Conservation (phyloP, 2,329 filamentous ascomycete species). For the Hortaea werneckii region DNA sequence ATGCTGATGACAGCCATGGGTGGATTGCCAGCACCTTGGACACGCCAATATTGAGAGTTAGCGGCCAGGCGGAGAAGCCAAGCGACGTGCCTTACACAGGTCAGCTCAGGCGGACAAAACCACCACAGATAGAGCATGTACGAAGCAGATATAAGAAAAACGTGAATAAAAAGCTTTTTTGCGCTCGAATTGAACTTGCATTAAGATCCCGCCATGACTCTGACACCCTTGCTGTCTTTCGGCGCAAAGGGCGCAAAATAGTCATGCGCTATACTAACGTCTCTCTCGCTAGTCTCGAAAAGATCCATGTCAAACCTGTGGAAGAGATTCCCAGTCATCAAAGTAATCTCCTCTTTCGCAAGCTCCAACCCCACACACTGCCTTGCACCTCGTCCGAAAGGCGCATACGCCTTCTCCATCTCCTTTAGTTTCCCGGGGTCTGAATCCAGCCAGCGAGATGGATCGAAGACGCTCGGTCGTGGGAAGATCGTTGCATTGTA, state of each 20-base stretch:
- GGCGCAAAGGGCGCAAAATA: conserved; percentile 1
- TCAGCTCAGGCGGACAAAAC: too few relatives aligned
- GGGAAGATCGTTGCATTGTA: conserved; percentile 24
- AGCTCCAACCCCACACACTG: conserved; percentile 23
- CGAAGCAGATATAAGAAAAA: too few relatives aligned
- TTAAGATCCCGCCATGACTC: neutral
- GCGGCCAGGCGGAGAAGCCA: too few relatives aligned
- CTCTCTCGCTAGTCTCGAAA: conserved; percentile 12
- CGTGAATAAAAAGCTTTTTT: too few relatives aligned
- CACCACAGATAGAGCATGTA: too few relatives aligned
- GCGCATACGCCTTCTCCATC: conserved; percentile 22
- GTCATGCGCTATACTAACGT: conserved; percentile 8
- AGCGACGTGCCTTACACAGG: too few relatives aligned
- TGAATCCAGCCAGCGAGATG: conserved; percentile 24
- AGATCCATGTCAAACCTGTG: conserved; percentile 24
- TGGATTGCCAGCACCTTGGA: too few relatives aligned
- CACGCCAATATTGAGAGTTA: too few relatives aligned
- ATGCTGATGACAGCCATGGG: too few relatives aligned
- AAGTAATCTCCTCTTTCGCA: conserved; percentile 26
- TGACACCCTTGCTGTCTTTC: conserved; percentile 2
- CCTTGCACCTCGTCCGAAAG: conserved; percentile 22
- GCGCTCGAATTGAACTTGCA: too few relatives aligned
- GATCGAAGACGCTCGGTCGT: conserved; percentile 20
- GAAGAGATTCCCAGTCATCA: conserved; percentile 22
- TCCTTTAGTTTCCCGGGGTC: conserved; percentile 4